Evolutionary conservation across 768 basidiomycete species (phyloP).

Genomic region (Psilocybe tampanensis): DNA sequence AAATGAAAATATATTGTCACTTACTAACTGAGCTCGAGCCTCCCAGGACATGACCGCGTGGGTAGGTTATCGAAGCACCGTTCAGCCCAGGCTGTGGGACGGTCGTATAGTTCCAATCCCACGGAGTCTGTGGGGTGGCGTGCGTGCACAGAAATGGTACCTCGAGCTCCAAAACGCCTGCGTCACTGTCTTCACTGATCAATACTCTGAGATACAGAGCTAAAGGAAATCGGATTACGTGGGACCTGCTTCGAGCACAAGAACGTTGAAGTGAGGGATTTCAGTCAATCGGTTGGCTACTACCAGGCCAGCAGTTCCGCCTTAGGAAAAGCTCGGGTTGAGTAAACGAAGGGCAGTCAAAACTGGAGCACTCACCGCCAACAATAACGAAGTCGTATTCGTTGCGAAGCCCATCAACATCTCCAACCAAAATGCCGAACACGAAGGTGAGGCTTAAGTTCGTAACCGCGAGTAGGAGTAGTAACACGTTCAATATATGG

Average conservation of each 20-base stretch:
- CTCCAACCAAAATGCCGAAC: not conserved
- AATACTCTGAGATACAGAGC: not conserved
- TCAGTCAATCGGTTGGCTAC: conserved; percentile 60
- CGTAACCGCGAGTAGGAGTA: not conserved
- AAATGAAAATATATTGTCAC: not conserved
- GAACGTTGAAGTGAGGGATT: conserved; percentile 45
- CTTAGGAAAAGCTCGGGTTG: conserved; percentile 13
- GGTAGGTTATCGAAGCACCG: conserved; percentile 21
- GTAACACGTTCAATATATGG: not conserved
- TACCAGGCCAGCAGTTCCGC: conserved; percentile 59
- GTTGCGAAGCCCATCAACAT: not conserved
- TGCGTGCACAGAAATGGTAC: conserved; percentile 14
- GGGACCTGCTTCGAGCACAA: conserved; percentile 56
- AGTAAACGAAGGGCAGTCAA: not conserved
- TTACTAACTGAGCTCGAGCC: conserved; percentile 29
- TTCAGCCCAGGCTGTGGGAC: conserved; percentile 25
- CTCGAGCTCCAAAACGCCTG: conserved; percentile 15
- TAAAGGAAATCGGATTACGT: conserved; percentile 40
- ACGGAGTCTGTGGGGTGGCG: conserved; percentile 19
- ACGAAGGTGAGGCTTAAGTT: not conserved
- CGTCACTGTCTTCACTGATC: conserved; percentile 7
- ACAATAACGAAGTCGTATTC: conserved; percentile 26
- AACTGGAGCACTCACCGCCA: conserved; percentile 20
- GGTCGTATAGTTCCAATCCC: conserved; percentile 35
- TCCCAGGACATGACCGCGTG: conserved; percentile 31